A percentile compares a stretch with the other conserved stretches of the same genome.
Evolutionary conservation across 1,284 basidiomycete species (phyloP).

Genomic region (Cystobasidium pallidum): DNA sequence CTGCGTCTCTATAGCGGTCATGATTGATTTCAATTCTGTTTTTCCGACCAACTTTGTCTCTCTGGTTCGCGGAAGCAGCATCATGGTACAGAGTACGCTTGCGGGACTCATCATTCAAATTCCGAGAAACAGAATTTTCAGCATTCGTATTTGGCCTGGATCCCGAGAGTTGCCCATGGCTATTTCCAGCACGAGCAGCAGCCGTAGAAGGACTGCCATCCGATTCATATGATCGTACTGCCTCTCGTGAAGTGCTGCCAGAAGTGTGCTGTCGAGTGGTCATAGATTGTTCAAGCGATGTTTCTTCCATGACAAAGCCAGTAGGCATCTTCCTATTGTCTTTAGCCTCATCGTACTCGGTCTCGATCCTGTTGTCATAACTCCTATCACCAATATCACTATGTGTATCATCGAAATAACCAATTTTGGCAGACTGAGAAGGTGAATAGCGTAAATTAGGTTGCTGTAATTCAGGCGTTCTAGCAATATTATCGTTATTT

Average conservation of each 20-base stretch:
- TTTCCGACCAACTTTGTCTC: background rate
- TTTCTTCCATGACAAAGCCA: conserved; percentile 51
- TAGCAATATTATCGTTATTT: background rate
- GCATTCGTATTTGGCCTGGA: too few species aligned
- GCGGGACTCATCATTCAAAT: background rate
- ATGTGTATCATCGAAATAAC: conserved; percentile 16
- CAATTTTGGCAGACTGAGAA: conserved; percentile 32
- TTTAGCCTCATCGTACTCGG: background rate
- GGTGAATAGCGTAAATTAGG: conserved; percentile 23
- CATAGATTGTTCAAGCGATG: conserved; percentile 46
- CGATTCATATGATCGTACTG: background rate
- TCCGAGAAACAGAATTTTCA: background rate
- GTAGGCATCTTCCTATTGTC: conserved; percentile 52
- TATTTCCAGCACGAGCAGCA: too few species aligned
- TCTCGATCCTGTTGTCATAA: background rate
- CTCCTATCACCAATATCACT: background rate
- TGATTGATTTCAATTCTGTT: background rate
- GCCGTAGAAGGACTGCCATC: background rate
- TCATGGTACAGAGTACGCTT: too few species aligned
- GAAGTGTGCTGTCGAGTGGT: conserved; percentile 11
- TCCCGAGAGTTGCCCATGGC: too few species aligned
- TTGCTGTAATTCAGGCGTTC: conserved; percentile 1
- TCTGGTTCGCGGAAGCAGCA: background rate
- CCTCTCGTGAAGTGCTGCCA: background rate
- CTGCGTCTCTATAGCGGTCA: background rate